A percentile compares a stretch with the other conserved stretches of the same genome.
These are phyloP conservation scores for Mycena leptocephala DNA, from an alignment of 768 basidiomycete species.

Conservation along the genomic window DNA sequence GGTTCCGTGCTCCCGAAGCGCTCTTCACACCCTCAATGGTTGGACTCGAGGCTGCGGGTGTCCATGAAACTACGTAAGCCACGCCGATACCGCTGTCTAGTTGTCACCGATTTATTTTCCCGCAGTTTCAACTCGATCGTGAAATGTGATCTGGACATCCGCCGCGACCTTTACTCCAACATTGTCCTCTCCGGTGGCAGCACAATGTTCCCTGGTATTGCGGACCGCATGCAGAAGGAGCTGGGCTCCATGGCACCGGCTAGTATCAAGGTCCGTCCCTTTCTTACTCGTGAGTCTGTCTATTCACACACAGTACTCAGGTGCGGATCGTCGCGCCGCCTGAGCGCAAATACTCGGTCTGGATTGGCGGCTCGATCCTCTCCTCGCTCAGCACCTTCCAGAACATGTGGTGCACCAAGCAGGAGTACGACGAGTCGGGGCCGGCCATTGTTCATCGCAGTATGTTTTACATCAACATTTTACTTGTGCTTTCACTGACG, in stretches of 20 bases:
- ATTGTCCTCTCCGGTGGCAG: slow-evolving; percentile 14
- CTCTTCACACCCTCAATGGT: slow-evolving; percentile 81
- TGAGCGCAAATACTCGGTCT: too few species aligned
- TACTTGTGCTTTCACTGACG: too few species aligned
- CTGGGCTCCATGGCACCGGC: slow-evolving; percentile 74
- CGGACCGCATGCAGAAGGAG: slow-evolving; percentile 83
- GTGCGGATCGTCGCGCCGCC: too few species aligned
- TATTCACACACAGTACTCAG: too few species aligned
- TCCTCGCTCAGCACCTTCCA: slow-evolving; percentile 8
- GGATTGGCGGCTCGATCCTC: too few species aligned
- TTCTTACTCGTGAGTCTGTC: too few species aligned
- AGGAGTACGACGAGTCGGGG: slow-evolving; percentile 19
- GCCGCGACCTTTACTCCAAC: neutral
- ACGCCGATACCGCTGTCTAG: too few species aligned
- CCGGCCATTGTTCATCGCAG: slow-evolving; percentile 18
- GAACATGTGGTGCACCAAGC: slow-evolving; percentile 10
- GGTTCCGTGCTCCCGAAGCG: slow-evolving; percentile 81
- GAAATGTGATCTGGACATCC: slow-evolving; percentile 12
- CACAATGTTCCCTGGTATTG: slow-evolving; percentile 35
- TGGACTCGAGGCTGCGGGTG: slow-evolving; percentile 66
- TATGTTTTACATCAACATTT: neutral
- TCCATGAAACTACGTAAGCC: slow-evolving; percentile 4
- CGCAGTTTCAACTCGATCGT: neutral
- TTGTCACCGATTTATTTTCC: neutral
- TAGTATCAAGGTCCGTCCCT: slow-evolving; percentile 69